Base-by-base conservation (phyloP, 306 rosid species). In the Vigna reflexopilosa region DNA sequence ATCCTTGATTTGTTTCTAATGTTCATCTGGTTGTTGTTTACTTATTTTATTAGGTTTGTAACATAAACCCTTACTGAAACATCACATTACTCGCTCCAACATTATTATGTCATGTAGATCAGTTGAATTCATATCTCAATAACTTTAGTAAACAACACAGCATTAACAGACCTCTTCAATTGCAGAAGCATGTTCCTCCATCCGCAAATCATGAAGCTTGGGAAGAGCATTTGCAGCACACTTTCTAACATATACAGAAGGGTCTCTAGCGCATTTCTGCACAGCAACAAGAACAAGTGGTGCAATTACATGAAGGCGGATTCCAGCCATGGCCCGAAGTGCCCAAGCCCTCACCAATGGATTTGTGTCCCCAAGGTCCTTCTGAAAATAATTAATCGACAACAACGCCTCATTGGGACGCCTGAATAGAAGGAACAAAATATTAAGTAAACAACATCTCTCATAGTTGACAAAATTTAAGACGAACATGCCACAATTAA, bases 261-360 rank as follows among this genome's bases (percentile, higher is more conserved):
- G 92, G 81, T 96, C 99, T 65, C 99, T 86, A 1, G 99, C 96
- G 87, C 98, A 91, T 80, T 91, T 96, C 45, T 92, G 87, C 72
- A 87, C 93, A 1, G 98, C 99, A 74, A 90, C 98, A 63, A 96
- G 79, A 84, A 91, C 99, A 80, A 96, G 88, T 24, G 98, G 90
- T 10, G 98, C 93, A 85, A 96, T 91, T 76, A 74, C 98, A 76
- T 90, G 97, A 11, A 96, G 91, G 71, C 98, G 90, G 28, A 96
- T 96, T 67, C 99, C 99, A 0, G 99, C 98, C 98, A 96, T 90
- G 55, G 99, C 88, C 54, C 98, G 93, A 68, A 93, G 84, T 24
- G 99, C 99, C 96, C 98, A 96, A 3, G 97, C 99, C 86, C 99
- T 91, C 72, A 96, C 98, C 70, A 93, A 83, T 0, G 99, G 93